Evolutionary conservation across 345 rosid genomes (phyloP), one percentile per base, ranked within the genome.

Genomic region (Psidium friedrichsthalianum): DNA sequence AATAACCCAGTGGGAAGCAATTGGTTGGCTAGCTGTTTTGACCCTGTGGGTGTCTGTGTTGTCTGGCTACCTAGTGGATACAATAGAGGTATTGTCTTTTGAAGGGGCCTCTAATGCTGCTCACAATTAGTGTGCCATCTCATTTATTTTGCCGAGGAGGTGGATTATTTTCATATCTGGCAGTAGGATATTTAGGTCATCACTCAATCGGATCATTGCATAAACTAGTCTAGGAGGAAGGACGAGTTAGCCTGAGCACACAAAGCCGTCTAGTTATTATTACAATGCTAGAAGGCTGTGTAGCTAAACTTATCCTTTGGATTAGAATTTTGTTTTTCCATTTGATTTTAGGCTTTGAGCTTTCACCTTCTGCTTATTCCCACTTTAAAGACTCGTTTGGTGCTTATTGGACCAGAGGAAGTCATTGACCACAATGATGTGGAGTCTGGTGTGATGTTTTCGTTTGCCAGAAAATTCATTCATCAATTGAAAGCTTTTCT

Each of bases 31-130:
- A 54, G 84, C 86, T 22, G 27, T 91, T 83, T 76, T 92, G 85
- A 91, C 94, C 49, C 16, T 82, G 5, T 91, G 91, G 89, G 92
- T 92, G 36, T 85, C 94, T 27, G 20, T 92, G 82, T 85, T 92
- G 85, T 92, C 94, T 42, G 92, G 88, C 83, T 91, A 84, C 85
- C 87, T 92, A 21, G 91, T 92, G 8, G 90, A 86, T 86, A 90
- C 92, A 40, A 90, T 92, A 78, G 86, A 90, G 94, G 94, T 92
- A 88, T 53, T 3, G n/a, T 47, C 40, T 61, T 76, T 29, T 42
- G 56, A 44, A 44, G 29, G 76, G 64, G 52, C 24, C 44, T 84
- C 84, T 11, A 56, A 53, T 53, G 49, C 76, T 64, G 42, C 84
- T 55, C 4, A 29, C 56, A 15, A 29, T 57, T 27, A 32, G 51